Percentiles rank a stretch among this genome's conserved stretches.
phyloP scores from a whole-genome alignment of 306 rosid species.

The Vicia sativa region DNA sequence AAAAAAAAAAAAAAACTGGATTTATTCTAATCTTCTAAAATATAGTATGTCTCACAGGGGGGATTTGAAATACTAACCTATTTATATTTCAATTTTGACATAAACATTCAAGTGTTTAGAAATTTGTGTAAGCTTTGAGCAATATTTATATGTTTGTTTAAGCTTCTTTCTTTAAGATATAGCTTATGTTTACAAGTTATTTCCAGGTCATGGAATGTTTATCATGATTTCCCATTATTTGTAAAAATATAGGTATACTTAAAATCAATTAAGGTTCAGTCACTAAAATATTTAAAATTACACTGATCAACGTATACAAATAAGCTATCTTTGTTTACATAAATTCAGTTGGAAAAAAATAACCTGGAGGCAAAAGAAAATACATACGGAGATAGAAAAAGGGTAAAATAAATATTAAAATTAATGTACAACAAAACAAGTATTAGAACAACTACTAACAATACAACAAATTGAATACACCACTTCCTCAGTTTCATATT shows the following conservation, averaged over 20 bases:
- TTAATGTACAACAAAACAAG: constrained; percentile 22
- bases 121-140: too few relatives aligned
- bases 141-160: too few relatives aligned
- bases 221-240: not conserved
- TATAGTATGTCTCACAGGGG: too few relatives aligned
- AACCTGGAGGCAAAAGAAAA: not conserved
- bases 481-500: constrained; percentile 16
- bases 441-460: not conserved
- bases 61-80: too few relatives aligned
- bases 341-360: not conserved
- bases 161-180: too few relatives aligned
- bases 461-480: constrained; percentile 2
- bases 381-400: constrained; percentile 12
- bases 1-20: too few relatives aligned
- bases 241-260: not conserved
- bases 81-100: too few relatives aligned
- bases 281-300: constrained; percentile 16
- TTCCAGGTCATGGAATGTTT: not conserved
- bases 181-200: not conserved
- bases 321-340: constrained; percentile 17
- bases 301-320: constrained; percentile 24
- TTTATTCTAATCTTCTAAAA: too few relatives aligned
- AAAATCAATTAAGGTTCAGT: not conserved
- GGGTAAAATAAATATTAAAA: not conserved
- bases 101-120: too few relatives aligned